Base-by-base conservation (phyloP, 768 basidiomycete genomes). In the Kwoniella dendrophila region DNA sequence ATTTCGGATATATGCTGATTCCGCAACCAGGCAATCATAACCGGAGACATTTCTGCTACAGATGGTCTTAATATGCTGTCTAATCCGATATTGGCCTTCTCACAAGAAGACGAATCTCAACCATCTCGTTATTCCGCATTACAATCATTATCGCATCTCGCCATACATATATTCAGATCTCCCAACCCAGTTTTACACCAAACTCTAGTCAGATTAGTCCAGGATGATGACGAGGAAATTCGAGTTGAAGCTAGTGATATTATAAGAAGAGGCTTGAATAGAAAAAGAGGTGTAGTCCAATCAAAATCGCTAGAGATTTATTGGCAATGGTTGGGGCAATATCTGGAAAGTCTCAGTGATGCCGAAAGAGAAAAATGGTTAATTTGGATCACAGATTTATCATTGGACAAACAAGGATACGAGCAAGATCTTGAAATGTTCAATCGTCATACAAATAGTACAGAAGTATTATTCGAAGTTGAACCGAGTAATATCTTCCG, bases 401-500 rank as follows among this genome's bases (percentile, higher is more conserved):
- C 60, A 6, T 24, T 6, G 11, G 56, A 64, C 49, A 38, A 53
- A 45, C 16, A 40, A 22, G 63, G 56, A 24, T 30, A 34, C 20
- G 51, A 60, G 29, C 16, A 60, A 5, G 59, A 60, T 45, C 4
- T 54, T 5, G 45, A 34, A 53, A 16, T 52, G 3, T 33, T 41
- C 10, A 44, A 34, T 12, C 44, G 7, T 40, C 45, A 47, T 14
- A 50, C 33, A 14, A 49, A 49, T 43, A 38, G 29, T 14, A 54
- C 62, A n/a, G 56, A 58, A 12, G 72, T 67, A 40, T 55, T 78
- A n/a, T 78, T 78, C 67, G 73, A 66, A 22, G 64, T 68, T 30
- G 77, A 78, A 53, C 64, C 73, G n/a, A 62, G 74, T 0, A 78
- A 78, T 41, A 70, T 77, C 11, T 78, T 68, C 60, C 60, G 72